Conservation (phyloP, 164 flowering plant species). For the Sextonia rubra region DNA sequence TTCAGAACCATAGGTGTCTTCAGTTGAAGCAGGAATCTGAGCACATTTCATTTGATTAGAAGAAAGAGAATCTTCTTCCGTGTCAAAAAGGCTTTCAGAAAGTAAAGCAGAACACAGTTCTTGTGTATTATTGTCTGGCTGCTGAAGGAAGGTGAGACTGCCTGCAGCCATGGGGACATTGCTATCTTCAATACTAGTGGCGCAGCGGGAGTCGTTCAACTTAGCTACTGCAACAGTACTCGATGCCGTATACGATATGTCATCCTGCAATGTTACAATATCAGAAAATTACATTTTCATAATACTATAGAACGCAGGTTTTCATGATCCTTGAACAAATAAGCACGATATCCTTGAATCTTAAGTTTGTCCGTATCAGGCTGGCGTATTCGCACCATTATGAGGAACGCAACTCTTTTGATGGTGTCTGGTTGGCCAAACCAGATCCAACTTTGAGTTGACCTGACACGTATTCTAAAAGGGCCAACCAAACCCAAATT, state of each 20-base stretch:
- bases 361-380: no score
- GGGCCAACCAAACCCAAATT: no score
- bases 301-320: neutral
- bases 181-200: conserved; percentile 4
- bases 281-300: neutral
- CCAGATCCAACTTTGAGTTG: no score
- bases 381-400: no score
- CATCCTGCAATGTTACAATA: conserved; percentile 12
- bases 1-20: neutral
- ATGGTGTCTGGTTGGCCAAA: no score
- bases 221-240: conserved; percentile 9
- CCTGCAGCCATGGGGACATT: conserved; percentile 8
- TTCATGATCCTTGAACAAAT: neutral
- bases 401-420: no score
- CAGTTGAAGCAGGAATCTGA: neutral
- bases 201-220: neutral
- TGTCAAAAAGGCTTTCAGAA: conserved; percentile 22
- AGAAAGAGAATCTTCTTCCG: conserved; percentile 16
- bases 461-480: no score
- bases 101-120: conserved; percentile 14
- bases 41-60: neutral
- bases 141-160: conserved; percentile 3
- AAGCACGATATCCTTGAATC: neutral
- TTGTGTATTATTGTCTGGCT: neutral
- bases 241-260: conserved; percentile 6